phyloP scores from a whole-genome alignment of 2,329 filamentous ascomycete genomes.

The Neonectria magnoliae region DNA sequence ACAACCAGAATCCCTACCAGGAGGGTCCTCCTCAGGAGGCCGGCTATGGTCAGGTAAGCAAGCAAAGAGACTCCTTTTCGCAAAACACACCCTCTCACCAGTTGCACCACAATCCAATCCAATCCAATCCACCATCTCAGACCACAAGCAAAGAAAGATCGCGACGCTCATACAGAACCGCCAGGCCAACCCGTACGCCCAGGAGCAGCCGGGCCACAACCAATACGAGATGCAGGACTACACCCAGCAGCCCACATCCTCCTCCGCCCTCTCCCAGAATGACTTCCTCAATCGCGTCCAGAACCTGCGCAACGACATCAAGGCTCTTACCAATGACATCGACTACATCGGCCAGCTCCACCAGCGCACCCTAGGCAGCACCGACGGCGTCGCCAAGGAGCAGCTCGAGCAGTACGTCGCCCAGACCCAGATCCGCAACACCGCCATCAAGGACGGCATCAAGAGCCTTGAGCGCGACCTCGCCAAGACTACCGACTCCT shows the following conservation, averaged over 20 bases:
- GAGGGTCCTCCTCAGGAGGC: conserved; percentile 60
- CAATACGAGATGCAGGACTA: conserved; percentile 68
- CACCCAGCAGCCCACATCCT: conserved; percentile 46
- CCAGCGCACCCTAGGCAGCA: conserved; percentile 74
- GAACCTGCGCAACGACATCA: conserved; percentile 74
- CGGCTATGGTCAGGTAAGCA: conserved; percentile 58
- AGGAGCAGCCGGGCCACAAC: conserved; percentile 47
- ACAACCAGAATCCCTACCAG: conserved; percentile 73
- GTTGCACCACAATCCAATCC: not conserved
- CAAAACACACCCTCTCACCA: not conserved
- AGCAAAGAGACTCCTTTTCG: conserved; percentile 40
- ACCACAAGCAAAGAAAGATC: conserved; percentile 22
- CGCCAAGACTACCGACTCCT: conserved; percentile 67
- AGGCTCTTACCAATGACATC: conserved; percentile 72
- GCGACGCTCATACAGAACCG: conserved; percentile 24
- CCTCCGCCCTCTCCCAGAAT: conserved; percentile 62
- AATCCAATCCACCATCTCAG: not conserved
- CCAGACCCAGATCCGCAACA: conserved; percentile 77
- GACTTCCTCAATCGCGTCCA: conserved; percentile 77
- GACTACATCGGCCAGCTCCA: conserved; percentile 75
- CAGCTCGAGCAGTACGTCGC: conserved; percentile 75
- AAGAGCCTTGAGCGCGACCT: conserved; percentile 78
- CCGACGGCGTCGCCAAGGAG: conserved; percentile 64
- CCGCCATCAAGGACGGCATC: conserved; percentile 81
- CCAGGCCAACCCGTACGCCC: conserved; percentile 45